Conservation (phyloP, 208 protist genomes). For the Naegleria fowleri region DNA sequence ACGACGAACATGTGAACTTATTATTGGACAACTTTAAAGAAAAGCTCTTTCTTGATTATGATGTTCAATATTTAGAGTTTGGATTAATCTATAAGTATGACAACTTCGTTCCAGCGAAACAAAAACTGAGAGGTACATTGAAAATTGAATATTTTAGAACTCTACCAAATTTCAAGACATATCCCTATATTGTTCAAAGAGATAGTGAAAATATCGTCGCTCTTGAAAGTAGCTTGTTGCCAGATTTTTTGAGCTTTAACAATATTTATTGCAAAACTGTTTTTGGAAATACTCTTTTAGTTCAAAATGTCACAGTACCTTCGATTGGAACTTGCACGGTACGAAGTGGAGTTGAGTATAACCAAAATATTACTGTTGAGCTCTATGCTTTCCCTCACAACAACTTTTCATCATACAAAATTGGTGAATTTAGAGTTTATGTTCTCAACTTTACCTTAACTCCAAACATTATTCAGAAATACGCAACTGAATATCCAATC, state of each 20-base stretch:
- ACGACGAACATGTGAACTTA: not conserved
- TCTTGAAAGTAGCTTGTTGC: not conserved
- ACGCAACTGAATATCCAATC: not conserved
- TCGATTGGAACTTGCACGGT: not conserved
- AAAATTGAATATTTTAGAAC: not conserved
- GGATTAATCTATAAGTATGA: not conserved
- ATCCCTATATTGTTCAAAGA: not conserved
- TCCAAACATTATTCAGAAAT: not conserved
- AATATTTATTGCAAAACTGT: not conserved
- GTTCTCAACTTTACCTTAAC: not conserved
- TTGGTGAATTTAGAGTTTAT: not conserved
- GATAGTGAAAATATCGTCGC: not conserved
- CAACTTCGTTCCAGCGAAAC: not conserved
- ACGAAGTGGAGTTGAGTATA: not conserved
- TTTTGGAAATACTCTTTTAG: not conserved
- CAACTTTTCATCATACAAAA: not conserved
- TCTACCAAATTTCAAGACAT: not conserved
- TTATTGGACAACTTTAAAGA: not conserved
- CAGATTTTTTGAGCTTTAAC: not conserved
- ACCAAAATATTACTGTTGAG: not conserved
- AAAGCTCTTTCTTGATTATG: not conserved
- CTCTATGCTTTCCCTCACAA: not conserved
- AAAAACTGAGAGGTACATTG: not conserved
- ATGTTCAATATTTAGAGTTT: not conserved
- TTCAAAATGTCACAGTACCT: not conserved